These are phyloP conservation scores for Gynandropsis gynandra DNA, from an alignment of 345 rosid genomes.

Conservation along the genomic window DNA sequence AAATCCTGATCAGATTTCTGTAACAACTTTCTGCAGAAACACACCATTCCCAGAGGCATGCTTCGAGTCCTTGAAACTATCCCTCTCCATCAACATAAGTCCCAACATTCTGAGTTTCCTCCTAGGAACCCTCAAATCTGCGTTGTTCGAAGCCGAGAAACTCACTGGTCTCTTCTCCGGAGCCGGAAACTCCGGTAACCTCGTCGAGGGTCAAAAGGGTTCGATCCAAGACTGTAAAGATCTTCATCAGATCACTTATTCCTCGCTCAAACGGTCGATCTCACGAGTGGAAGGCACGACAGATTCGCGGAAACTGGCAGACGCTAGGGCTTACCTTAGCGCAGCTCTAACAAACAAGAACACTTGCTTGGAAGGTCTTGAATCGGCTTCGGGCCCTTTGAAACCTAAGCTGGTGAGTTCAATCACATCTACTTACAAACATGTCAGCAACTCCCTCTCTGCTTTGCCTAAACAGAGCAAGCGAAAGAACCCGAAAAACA, in stretches of 20 bases:
- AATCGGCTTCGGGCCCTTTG: slow-evolving; percentile 58
- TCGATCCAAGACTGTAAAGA: slow-evolving; percentile 70
- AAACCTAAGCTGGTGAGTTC: slow-evolving; percentile 47
- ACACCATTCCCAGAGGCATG: slow-evolving; percentile 71
- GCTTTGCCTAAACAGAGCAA: slow-evolving; percentile 35
- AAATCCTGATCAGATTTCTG: slow-evolving; percentile 25
- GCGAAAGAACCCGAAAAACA: slow-evolving; percentile 4
- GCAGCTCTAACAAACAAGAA: slow-evolving; percentile 81
- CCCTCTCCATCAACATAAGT: slow-evolving; percentile 55
- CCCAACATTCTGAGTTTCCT: slow-evolving; percentile 51
- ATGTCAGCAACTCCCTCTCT: slow-evolving; percentile 74
- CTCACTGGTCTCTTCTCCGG: slow-evolving; percentile 40
- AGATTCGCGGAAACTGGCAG: slow-evolving; percentile 36
- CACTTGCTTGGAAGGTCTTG: slow-evolving; percentile 81
- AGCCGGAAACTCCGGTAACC: slow-evolving; percentile 25
- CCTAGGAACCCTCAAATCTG: slow-evolving; percentile 57
- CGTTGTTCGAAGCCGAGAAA: slow-evolving; percentile 56
- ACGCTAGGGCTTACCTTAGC: slow-evolving; percentile 58
- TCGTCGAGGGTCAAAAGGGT: slow-evolving; percentile 67
- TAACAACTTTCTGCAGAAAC: slow-evolving; percentile 43
- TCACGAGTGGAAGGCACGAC: slow-evolving; percentile 29
- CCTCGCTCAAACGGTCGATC: slow-evolving; percentile 41
- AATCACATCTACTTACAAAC: slow-evolving; percentile 45
- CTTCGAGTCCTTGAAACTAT: slow-evolving; percentile 53
- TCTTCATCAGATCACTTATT: slow-evolving; percentile 62